phyloP scores from a whole-genome alignment of 257 asterid genomes.

The Ligustrum vulgare region DNA sequence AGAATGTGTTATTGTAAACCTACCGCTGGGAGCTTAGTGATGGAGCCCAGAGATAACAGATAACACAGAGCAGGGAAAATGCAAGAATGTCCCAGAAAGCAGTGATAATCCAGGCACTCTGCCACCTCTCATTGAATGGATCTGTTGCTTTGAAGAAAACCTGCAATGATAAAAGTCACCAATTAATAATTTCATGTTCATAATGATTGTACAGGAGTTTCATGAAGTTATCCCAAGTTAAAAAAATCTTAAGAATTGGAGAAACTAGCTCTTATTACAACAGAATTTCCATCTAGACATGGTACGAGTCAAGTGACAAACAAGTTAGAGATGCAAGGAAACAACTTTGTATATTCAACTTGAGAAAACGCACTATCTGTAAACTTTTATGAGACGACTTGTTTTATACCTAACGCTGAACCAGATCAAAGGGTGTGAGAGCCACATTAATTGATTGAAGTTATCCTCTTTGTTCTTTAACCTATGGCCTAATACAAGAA shows the following conservation, averaged over 20 bases:
- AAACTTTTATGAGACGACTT: background rate
- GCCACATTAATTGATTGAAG: background rate
- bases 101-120: slow-evolving; percentile 87
- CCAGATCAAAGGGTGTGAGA: background rate
- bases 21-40: slow-evolving; percentile 95
- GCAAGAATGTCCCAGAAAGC: slow-evolving; percentile 98
- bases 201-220: slow-evolving; percentile 2
- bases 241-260: background rate
- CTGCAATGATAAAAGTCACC: slow-evolving; percentile 44
- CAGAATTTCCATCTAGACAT: background rate
- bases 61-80: slow-evolving; percentile 72
- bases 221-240: background rate
- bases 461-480: background rate
- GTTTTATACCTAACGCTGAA: background rate
- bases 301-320: background rate
- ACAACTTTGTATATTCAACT: background rate
- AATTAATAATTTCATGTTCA: slow-evolving; percentile 10
- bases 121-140: slow-evolving; percentile 98
- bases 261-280: slow-evolving; percentile 2
- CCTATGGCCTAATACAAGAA: background rate
- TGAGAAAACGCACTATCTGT: background rate
- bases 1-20: background rate
- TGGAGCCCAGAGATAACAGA: slow-evolving; percentile 97
- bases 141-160: slow-evolving; percentile 93
- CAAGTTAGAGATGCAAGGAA: background rate